Base-by-base conservation (phyloP, 495 filamentous ascomycete species). In the Penicillium psychrofluorescens region DNA sequence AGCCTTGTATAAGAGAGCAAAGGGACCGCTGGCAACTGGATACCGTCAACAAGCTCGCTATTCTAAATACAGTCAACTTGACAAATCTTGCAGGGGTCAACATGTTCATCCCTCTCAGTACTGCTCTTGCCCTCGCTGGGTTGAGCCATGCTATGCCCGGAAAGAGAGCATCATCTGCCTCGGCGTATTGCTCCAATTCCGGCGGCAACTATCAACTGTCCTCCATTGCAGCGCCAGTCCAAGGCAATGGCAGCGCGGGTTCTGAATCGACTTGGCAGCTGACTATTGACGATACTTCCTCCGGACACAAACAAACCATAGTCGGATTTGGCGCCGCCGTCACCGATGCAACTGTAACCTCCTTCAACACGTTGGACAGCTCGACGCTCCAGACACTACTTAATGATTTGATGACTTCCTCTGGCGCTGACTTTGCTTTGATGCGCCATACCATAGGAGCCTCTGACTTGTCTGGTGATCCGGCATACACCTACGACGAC, bases 361-460 rank as follows among this genome's bases (percentile, higher is more conserved):
- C 72, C 7, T 70, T 80, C 59, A 70, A 74, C 39, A 62, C 60
- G 0, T 59, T 80, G 4, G 50, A 46, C 9, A 51, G 61, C 15
- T 53, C 60, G 36, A 63, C 53, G 8, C 62, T 66, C 11, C 53
- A 58, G 36, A 51, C 68, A 40, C 61, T 78, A 1, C 59, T 78
- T 15, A 58, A 69, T 34, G 63, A 74, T 29, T 52, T 80, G 11
- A 56, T 78, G 58, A 70, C 71, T 7, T 41, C 56, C 11, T 55
- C 56, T 6, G 75, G 76, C 11, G 73, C 70, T 29, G 65, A 65
- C 38, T 76, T 78, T 47, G 44, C 55, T 36, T 53, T 80, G 45
- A 65, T 78, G 51, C 68, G 76, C 3, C 75, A 80, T 51, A 75
- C 74, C 1, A 76, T 80, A 36, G 75, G 65, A 10, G 61, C 75